A percentile compares a stretch with the other conserved stretches of the same genome.
phyloP scores from a whole-genome alignment of 1,139 yeast species.

The Wickerhamomyces sp. region DNA sequence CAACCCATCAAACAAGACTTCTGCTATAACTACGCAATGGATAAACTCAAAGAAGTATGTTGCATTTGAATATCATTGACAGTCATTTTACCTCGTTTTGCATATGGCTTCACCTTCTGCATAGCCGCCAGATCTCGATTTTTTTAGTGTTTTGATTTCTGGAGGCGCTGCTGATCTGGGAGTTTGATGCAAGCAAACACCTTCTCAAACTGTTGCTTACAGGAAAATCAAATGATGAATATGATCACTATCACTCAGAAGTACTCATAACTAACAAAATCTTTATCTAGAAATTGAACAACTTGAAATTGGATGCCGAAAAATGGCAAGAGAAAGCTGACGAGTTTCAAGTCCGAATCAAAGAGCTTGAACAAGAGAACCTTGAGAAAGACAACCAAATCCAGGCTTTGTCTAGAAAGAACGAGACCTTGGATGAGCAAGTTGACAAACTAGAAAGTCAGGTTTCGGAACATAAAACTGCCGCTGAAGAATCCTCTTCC shows the following conservation, averaged over 20 bases:
- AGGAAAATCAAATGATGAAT: no score
- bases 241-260: not conserved
- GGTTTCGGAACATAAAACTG: slow-evolving; percentile 75
- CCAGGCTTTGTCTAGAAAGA: slow-evolving; percentile 88
- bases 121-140: not conserved
- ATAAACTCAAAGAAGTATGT: slow-evolving; percentile 22
- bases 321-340: slow-evolving; percentile 96
- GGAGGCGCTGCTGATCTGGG: slow-evolving; percentile 1
- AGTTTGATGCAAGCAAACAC: not conserved
- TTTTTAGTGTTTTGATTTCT: slow-evolving; percentile 1
- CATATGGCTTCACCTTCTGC: not conserved
- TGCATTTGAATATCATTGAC: no score
- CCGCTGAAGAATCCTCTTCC: slow-evolving; percentile 90
- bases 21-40: no score
- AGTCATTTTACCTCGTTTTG: no score
- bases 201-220: no score
- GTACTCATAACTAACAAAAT: slow-evolving; percentile 9
- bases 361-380: slow-evolving; percentile 86
- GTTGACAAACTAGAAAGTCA: slow-evolving; percentile 84
- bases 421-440: slow-evolving; percentile 83
- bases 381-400: slow-evolving; percentile 93
- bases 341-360: slow-evolving; percentile 73
- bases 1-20: no score
- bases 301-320: slow-evolving; percentile 92
- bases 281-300: slow-evolving; percentile 66